These are phyloP conservation scores for Emergomyces pasteurianus DNA, from an alignment of 2,329 filamentous ascomycete genomes.

Conservation along the genomic window DNA sequence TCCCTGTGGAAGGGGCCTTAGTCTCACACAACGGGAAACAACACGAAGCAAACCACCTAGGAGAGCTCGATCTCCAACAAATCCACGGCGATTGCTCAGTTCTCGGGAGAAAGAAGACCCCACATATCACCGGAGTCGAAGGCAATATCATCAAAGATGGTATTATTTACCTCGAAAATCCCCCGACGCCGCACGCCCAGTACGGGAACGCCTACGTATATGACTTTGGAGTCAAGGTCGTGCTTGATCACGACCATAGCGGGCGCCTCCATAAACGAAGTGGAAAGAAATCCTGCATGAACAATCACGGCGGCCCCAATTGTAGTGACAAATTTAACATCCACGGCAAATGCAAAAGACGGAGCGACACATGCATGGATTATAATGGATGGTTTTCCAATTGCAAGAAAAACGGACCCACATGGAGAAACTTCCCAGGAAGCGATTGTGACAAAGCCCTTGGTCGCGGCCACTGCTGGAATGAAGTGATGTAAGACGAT, in stretches of 20 bases:
- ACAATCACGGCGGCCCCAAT: constrained; percentile 3
- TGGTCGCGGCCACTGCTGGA: constrained; percentile 2
- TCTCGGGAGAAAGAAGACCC: constrained; percentile 1
- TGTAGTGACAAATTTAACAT: constrained; percentile 4
- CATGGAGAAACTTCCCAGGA: constrained; percentile 1
- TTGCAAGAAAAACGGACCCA: constrained; percentile 1
- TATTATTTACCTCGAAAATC: constrained; percentile 2
- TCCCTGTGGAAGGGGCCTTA: constrained; percentile 4
- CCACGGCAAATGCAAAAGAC: constrained; percentile 2
- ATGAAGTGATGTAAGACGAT: constrained; percentile 1
- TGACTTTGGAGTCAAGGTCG: constrained; percentile 1
- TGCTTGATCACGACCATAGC: neutral
- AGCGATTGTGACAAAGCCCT: constrained; percentile 2
- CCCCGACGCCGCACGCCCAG: neutral
- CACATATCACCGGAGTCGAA: constrained; percentile 2
- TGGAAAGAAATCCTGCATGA: neutral
- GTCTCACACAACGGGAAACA: neutral
- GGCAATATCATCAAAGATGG: constrained; percentile 6
- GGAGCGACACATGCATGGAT: neutral
- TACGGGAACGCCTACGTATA: constrained; percentile 3
- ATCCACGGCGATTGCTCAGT: constrained; percentile 1
- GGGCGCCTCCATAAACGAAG: neutral
- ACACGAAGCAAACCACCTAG: constrained; percentile 2
- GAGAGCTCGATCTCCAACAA: constrained; percentile 1
- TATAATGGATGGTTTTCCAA: constrained; percentile 1